Base-by-base conservation (phyloP, 306 rosid species). In the Dalbergia cultrata region DNA sequence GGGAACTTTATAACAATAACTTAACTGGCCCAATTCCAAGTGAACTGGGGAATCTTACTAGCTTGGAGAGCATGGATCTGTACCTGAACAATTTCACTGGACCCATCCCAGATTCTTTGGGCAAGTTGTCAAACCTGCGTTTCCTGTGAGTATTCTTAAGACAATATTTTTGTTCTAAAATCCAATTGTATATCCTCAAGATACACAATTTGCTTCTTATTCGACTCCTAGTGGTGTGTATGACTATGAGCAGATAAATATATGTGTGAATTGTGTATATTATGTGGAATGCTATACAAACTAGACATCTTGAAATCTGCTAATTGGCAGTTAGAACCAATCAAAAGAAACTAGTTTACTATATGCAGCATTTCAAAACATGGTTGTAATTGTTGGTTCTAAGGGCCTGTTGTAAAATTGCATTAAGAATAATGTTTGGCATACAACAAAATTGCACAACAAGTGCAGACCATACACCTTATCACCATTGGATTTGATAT, bases 51-150 rank as follows among this genome's bases (percentile, higher is more conserved):
- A 76, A 16, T 76, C 82, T 91, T 90, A 66, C 82, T 70, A 81
- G 86, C 72, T 87, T 91, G 90, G 85, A 53, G 82, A 89, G 86
- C 88, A 81, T 91, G 91, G 89, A 89, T 87, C 90, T 91, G 66
- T 91, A 86, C 88, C 8, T 26, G 87, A 91, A 91, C 86, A 3
- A 5, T 0, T 65, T 91, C 73, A 41, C 0, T 73, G 90, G 91
- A 19, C 0, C 0, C 70, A 91, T 89, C 65, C 92, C 95, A 3
- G 12, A 4, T 5, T 31, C 84, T 49, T 68, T 89, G 82, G 75
- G 82, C 59, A 83, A 35, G 4, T 89, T 89, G n/a, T 7, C 0
- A 62, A 85, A 81, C 19, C 90, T 89, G 34, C 90, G 90, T 39
- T 85, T 87, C 83, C 87, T 89, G 92, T 89, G 31, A 26, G 31